phyloP scores from a whole-genome alignment of 176 grass and related monocot genomes.

The Cocos nucifera region DNA sequence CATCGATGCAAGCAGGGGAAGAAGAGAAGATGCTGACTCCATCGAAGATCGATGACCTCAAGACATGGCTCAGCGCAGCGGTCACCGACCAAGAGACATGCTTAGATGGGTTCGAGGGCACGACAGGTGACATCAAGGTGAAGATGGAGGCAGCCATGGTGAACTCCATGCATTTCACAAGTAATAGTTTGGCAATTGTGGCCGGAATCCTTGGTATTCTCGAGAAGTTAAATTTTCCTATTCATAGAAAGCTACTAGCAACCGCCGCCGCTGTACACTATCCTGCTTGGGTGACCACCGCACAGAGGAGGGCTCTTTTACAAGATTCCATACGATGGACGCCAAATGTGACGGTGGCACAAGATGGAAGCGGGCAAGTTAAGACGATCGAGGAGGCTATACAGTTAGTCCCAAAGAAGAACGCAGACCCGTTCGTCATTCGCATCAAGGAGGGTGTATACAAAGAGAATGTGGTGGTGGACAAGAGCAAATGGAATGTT shows the following conservation, averaged over 20 bases:
- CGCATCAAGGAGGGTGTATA: conserved; percentile 10
- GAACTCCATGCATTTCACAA: conserved; percentile 44
- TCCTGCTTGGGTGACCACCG: conserved; percentile 38
- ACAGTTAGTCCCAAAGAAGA: conserved; percentile 42
- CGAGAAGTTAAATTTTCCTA: conserved; percentile 6
- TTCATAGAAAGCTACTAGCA: conserved; percentile 14
- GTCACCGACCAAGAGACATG: conserved; percentile 73
- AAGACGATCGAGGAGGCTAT: conserved; percentile 78
- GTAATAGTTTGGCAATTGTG: conserved; percentile 81
- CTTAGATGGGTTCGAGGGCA: conserved; percentile 66
- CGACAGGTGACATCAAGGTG: conserved; percentile 57
- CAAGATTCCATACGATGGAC: conserved; percentile 20
- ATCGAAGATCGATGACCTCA: conserved; percentile 22
- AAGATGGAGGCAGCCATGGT: conserved; percentile 55
- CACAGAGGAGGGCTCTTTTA: conserved; percentile 44
- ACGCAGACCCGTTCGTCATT: conserved; percentile 6
- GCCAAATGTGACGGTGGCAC: conserved; percentile 55
- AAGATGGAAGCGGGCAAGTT: conserved; percentile 75
- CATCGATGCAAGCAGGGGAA: conserved; percentile 4
- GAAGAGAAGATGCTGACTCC: background rate
- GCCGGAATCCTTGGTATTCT: conserved; percentile 21
- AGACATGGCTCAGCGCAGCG: conserved; percentile 71
- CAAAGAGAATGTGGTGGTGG: conserved; percentile 13
- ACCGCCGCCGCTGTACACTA: conserved; percentile 10
- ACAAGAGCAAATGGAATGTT: conserved; percentile 11